Percentiles rank a stretch among this genome's conserved stretches.
phyloP scores from a whole-genome alignment of 345 rosid species.

The Cochlearia excelsa region DNA sequence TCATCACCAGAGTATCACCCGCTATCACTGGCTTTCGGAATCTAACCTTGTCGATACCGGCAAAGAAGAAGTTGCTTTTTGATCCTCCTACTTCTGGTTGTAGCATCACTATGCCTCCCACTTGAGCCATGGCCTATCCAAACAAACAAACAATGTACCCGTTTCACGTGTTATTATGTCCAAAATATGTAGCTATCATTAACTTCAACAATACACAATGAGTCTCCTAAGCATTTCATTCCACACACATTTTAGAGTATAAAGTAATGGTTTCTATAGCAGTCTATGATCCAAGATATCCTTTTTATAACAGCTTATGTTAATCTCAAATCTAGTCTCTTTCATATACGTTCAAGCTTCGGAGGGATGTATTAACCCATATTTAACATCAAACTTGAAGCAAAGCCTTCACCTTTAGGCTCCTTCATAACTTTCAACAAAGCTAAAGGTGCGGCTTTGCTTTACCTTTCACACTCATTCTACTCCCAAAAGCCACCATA shows the following conservation, averaged over 20 bases:
- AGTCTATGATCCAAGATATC: not conserved
- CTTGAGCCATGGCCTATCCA: conserved; percentile 90
- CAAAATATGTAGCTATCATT: not conserved
- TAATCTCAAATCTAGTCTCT: too few species aligned
- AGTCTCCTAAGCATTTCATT: not conserved
- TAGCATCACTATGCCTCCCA: conserved; percentile 89
- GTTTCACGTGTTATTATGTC: too few species aligned
- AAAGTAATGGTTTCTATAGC: not conserved
- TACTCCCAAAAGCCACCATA: too few species aligned
- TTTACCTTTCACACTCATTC: too few species aligned
- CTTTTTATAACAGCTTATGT: not conserved
- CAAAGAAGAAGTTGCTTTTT: conserved; percentile 75
- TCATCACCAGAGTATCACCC: conserved; percentile 94
- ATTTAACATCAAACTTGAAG: too few species aligned
- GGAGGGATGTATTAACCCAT: too few species aligned
- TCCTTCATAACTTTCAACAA: too few species aligned
- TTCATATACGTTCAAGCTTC: too few species aligned
- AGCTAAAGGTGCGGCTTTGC: too few species aligned
- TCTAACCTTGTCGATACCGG: conserved; percentile 89
- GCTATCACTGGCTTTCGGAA: conserved; percentile 96
- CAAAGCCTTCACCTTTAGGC: too few species aligned
- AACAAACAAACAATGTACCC: too few species aligned
- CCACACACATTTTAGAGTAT: not conserved
- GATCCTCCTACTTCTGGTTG: conserved; percentile 92
- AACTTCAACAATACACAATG: not conserved